Conservation (phyloP, 805 yeast species). For the Metschnikowia baotianmanensis region DNA sequence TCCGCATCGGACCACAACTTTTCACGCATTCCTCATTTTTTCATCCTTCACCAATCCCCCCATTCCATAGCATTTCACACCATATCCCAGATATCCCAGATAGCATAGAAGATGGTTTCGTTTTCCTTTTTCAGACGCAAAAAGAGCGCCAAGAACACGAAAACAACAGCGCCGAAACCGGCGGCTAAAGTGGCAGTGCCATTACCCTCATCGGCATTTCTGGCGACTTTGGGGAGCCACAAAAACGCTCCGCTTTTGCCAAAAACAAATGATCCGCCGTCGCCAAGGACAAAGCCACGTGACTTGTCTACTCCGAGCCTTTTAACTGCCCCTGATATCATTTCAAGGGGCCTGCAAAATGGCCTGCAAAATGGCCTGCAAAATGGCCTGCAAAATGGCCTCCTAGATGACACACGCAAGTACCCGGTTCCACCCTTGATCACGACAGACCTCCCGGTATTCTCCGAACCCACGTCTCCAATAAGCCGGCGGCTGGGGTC, state of each 20-base stretch:
- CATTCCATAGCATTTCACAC: neutral
- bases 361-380: too few species aligned
- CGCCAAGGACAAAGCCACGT: slow-evolving; percentile 4
- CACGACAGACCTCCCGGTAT: slow-evolving; percentile 11
- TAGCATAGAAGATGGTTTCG: slow-evolving; percentile 7
- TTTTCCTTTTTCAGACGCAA: slow-evolving; percentile 9
- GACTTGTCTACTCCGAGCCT: slow-evolving; percentile 4
- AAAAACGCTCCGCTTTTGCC: slow-evolving; percentile 2
- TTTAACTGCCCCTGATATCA: neutral
- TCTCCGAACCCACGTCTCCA: slow-evolving; percentile 15
- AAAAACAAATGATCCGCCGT: neutral
- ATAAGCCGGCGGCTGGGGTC: slow-evolving; percentile 11
- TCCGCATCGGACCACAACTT: too few species aligned
- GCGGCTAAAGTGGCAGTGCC: slow-evolving; percentile 1
- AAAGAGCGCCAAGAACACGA: neutral
- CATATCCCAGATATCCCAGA: neutral
- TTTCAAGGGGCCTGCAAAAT: too few species aligned
- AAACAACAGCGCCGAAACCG: neutral
- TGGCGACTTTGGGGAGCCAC: neutral
- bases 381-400: too few species aligned
- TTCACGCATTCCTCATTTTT: too few species aligned
- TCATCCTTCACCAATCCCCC: too few species aligned
- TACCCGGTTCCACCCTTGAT: slow-evolving; percentile 11
- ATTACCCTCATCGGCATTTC: neutral
- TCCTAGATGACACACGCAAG: neutral